These are phyloP conservation scores for Cladophialophora immunda DNA, from an alignment of 2,329 filamentous ascomycete species.

Conservation along the genomic window DNA sequence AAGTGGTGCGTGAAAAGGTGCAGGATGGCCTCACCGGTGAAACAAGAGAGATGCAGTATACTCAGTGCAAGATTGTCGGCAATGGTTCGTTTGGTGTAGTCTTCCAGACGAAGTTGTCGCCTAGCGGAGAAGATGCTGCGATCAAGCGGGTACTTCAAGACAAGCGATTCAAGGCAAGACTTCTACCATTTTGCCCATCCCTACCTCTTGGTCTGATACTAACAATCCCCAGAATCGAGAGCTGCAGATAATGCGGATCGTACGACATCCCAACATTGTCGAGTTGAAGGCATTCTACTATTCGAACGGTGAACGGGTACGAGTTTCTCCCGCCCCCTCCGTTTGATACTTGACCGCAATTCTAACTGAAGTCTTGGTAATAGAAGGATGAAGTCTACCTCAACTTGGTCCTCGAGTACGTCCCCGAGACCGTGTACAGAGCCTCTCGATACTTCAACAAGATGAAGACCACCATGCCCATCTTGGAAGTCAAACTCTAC, in stretches of 20 bases:
- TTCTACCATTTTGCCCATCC: not conserved
- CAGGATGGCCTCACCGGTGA: constrained; percentile 98
- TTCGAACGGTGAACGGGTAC: constrained; percentile 96
- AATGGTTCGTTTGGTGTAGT: constrained; percentile 99
- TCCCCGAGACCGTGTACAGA: constrained; percentile 97
- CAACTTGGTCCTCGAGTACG: constrained; percentile 96
- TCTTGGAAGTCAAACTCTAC: constrained; percentile 98
- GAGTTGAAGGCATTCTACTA: constrained; percentile 99
- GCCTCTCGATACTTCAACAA: constrained; percentile 99
- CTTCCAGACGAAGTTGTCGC: constrained; percentile 97
- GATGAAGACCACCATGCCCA: constrained; percentile 99
- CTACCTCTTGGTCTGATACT: constrained; percentile 39
- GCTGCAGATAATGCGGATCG: constrained; percentile 99
- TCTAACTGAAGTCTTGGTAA: constrained; percentile 1
- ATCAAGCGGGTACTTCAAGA: constrained; percentile 99
- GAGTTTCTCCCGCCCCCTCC: constrained; percentile 45
- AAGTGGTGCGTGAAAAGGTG: constrained; percentile 98
- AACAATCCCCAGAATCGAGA: constrained; percentile 81
- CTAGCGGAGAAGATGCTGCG: constrained; percentile 96
- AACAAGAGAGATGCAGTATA: constrained; percentile 96
- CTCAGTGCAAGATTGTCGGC: constrained; percentile 98
- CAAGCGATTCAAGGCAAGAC: constrained; percentile 95
- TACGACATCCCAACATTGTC: constrained; percentile 97
- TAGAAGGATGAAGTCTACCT: constrained; percentile 99
- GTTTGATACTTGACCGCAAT: not conserved